phyloP scores from a whole-genome alignment of 768 basidiomycete species.

The Lactifluus piperatus region DNA sequence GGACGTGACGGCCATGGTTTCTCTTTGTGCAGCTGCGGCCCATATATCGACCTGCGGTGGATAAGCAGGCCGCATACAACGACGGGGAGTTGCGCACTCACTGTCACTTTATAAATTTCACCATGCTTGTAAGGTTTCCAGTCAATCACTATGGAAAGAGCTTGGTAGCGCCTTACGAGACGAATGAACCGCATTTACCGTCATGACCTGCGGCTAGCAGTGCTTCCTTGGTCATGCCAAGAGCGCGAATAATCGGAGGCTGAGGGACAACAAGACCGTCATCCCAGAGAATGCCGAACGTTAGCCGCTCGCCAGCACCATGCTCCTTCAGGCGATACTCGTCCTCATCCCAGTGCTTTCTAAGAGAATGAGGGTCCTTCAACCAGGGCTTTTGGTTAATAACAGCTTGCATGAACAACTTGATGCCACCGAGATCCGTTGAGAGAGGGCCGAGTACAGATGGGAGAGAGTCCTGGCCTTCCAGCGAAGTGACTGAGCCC shows the following conservation, averaged over 20 bases:
- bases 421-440: slow-evolving; percentile 49
- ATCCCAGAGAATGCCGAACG: slow-evolving; percentile 32
- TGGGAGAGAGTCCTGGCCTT: slow-evolving; percentile 62
- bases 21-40: slow-evolving; percentile 13
- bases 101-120: slow-evolving; percentile 27
- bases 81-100: not conserved
- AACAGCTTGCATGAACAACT: slow-evolving; percentile 57
- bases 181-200: slow-evolving; percentile 25
- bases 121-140: slow-evolving; percentile 26
- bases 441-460: slow-evolving; percentile 73
- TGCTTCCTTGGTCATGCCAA: slow-evolving; percentile 37
- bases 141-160: slow-evolving; percentile 29
- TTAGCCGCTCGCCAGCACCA: slow-evolving; percentile 36
- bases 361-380: slow-evolving; percentile 48
- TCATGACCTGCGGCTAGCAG: slow-evolving; percentile 42
- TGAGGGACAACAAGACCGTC: slow-evolving; percentile 40
- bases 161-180: not conserved
- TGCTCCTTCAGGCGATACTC: slow-evolving; percentile 54
- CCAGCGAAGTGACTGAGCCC: slow-evolving; percentile 53
- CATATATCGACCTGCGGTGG: slow-evolving; percentile 12
- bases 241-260: slow-evolving; percentile 44
- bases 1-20: slow-evolving; percentile 5
- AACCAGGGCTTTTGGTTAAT: slow-evolving; percentile 54
- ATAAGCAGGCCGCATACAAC: not conserved
- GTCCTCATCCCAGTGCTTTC: slow-evolving; percentile 52